phyloP scores from a whole-genome alignment of 495 filamentous ascomycete genomes.

The Chaetomidium leptoderma region DNA sequence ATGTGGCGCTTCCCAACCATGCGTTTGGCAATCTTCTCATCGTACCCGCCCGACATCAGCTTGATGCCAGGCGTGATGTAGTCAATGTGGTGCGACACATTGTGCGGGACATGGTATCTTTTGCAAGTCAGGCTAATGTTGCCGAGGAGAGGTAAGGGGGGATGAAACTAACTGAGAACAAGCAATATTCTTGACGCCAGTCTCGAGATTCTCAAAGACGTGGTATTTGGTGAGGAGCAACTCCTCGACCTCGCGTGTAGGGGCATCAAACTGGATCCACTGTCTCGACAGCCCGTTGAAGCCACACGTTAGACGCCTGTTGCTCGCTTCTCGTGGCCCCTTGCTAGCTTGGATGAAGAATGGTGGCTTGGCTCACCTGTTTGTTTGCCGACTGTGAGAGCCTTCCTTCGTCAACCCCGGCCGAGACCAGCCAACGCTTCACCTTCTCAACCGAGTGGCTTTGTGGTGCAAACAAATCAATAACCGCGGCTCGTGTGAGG shows the following conservation, averaged over 20 bases:
- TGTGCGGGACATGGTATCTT: conserved; percentile 50
- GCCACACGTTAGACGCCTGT: conserved; percentile 7
- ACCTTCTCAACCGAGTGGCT: conserved; percentile 41
- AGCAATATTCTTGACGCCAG: conserved; percentile 29
- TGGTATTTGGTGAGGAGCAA: conserved; percentile 54
- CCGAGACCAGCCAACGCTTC: conserved; percentile 45
- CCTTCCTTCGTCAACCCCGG: conserved; percentile 44
- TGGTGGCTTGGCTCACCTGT: conserved; percentile 26
- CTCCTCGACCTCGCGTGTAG: conserved; percentile 48
- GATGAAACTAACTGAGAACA: conserved; percentile 22
- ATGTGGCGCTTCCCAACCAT: background rate
- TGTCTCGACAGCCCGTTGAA: conserved; percentile 6
- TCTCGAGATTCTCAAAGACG: conserved; percentile 45
- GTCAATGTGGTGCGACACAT: conserved; percentile 53
- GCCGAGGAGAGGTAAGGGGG: too few relatives aligned
- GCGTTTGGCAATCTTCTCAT: conserved; percentile 16
- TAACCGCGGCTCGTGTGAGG: conserved; percentile 45
- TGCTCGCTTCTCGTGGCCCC: conserved; percentile 14
- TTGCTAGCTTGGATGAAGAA: conserved; percentile 23
- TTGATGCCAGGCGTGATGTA: conserved; percentile 56
- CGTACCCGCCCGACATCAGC: conserved; percentile 23
- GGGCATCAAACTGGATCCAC: conserved; percentile 54
- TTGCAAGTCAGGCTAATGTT: background rate
- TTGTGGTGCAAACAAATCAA: conserved; percentile 50
- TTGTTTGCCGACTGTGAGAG: conserved; percentile 26